Evolutionary conservation across 306 rosid species (phyloP).

Genomic region (Senna siamea): DNA sequence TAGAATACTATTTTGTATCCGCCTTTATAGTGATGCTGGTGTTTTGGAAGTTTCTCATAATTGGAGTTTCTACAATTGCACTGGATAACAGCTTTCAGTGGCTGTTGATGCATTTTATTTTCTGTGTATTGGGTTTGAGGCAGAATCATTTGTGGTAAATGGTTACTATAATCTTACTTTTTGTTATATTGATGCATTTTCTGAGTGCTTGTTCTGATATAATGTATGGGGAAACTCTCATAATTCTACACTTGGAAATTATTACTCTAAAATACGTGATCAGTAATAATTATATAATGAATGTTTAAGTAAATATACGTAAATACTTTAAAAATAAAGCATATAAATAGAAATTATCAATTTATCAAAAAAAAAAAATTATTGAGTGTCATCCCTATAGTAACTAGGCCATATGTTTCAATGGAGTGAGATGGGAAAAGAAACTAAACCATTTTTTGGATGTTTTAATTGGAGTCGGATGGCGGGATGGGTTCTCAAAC

Average conservation of each 20-base stretch:
- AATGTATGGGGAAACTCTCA: background rate
- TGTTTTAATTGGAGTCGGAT: too few species aligned
- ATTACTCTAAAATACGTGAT: background rate
- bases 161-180: slow-evolving; percentile 24
- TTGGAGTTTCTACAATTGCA: slow-evolving; percentile 2
- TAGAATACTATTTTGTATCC: background rate
- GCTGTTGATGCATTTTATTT: slow-evolving; percentile 10
- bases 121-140: slow-evolving; percentile 23
- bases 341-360: too few species aligned
- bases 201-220: slow-evolving; percentile 11
- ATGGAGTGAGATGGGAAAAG: too few species aligned
- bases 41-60: slow-evolving; percentile 9
- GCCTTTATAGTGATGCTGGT: slow-evolving; percentile 3
- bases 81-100: slow-evolving; percentile 2
- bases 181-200: slow-evolving; percentile 21
- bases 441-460: too few species aligned
- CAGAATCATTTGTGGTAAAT: slow-evolving; percentile 25
- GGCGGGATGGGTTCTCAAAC: too few species aligned
- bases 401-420: too few species aligned
- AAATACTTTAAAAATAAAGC: background rate
- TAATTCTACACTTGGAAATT: background rate
- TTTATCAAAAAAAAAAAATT: too few species aligned
- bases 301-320: background rate
- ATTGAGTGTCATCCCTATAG: background rate
- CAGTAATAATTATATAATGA: background rate